A percentile compares a stretch with the other conserved stretches of the same genome.
Conservation (phyloP, 208 protist species). For the Acanthamoeba castellanii region DNA sequence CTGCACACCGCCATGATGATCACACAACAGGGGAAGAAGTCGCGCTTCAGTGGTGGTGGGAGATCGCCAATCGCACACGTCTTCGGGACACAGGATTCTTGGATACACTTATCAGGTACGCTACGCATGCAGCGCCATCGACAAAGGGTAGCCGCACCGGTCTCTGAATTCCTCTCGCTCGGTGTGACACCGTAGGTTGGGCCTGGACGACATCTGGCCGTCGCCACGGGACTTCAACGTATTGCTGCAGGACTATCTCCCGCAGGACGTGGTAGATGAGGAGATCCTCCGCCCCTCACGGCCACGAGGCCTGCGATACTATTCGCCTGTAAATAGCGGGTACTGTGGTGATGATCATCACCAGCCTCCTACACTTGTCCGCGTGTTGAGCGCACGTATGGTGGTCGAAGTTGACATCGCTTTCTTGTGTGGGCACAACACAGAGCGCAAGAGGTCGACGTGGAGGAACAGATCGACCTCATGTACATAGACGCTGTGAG, state of each 20-base stretch:
- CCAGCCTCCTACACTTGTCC: too few species aligned
- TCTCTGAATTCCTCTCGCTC: background rate
- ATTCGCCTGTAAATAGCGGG: background rate
- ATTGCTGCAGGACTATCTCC: slow-evolving; percentile 7
- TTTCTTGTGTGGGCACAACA: background rate
- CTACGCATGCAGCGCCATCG: too few species aligned
- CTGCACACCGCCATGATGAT: too few species aligned
- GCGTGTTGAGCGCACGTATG: background rate
- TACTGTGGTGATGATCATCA: background rate
- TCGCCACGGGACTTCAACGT: slow-evolving; percentile 32
- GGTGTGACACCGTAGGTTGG: background rate
- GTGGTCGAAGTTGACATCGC: background rate
- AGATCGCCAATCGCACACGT: slow-evolving; percentile 25
- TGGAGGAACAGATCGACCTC: slow-evolving; percentile 16
- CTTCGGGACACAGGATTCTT: slow-evolving; percentile 3
- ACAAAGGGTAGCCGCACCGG: background rate
- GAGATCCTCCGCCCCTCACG: slow-evolving; percentile 14
- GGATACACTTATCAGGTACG: slow-evolving; percentile 1
- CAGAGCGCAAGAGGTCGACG: background rate
- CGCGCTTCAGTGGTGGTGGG: slow-evolving; percentile 4
- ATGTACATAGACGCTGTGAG: slow-evolving; percentile 22
- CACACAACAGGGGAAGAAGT: background rate
- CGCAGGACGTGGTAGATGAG: background rate
- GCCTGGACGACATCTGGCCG: slow-evolving; percentile 6
- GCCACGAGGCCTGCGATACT: slow-evolving; percentile 1